Conservation (phyloP, 441 rosid species). For the Populus trichocarpa region DNA sequence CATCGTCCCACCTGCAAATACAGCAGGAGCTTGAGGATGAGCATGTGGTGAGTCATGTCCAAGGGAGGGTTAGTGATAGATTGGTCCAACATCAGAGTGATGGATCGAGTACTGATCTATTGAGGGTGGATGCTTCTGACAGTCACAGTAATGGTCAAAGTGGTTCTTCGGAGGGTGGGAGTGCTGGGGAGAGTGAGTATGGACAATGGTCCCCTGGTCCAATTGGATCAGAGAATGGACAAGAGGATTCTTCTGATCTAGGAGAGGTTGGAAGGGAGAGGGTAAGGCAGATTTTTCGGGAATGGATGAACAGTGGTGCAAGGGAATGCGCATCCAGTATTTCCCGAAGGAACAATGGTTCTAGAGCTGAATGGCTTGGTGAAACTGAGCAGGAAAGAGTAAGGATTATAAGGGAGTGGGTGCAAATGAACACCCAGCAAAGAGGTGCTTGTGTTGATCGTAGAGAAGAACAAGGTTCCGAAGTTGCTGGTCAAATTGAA, state of each 20-base stretch:
- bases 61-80: constrained; percentile 48
- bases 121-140: constrained; percentile 37
- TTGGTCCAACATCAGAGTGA: constrained; percentile 40
- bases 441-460: constrained; percentile 45
- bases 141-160: constrained; percentile 33
- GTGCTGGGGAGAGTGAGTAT: constrained; percentile 43
- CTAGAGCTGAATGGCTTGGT: constrained; percentile 77
- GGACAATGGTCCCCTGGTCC: constrained; percentile 55
- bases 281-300: constrained; percentile 77
- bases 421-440: constrained; percentile 64
- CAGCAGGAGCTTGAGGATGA: constrained; percentile 94
- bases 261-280: constrained; percentile 81
- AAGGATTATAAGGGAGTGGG: constrained; percentile 80
- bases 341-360: constrained; percentile 35
- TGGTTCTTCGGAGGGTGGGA: constrained; percentile 40
- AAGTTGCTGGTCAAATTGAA: constrained; percentile 52
- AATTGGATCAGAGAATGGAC: constrained; percentile 46
- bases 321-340: constrained; percentile 49
- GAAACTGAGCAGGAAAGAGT: constrained; percentile 93
- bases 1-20: constrained; percentile 78
- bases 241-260: constrained; percentile 55
- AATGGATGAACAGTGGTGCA: constrained; percentile 67
- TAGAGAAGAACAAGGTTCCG: constrained; percentile 54
- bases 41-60: constrained; percentile 55
- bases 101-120: constrained; percentile 30